Conservation (phyloP, 176 grass and related monocot genomes). For the Tuctoria greenei region DNA sequence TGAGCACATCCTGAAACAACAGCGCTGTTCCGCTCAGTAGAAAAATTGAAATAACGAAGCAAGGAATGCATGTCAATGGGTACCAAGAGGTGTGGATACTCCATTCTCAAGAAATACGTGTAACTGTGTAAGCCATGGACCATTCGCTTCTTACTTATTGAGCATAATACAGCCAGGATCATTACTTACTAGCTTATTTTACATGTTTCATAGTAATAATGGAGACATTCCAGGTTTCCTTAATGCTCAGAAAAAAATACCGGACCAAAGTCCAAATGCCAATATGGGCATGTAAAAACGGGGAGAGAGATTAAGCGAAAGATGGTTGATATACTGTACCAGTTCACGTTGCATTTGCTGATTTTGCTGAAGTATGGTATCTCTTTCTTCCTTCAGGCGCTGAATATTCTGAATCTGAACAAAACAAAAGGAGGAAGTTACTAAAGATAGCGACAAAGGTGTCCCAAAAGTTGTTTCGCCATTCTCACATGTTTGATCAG, state of each 20-base stretch:
- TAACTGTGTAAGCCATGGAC: not conserved
- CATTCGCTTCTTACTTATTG: not conserved
- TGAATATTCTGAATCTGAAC: constrained; percentile 70
- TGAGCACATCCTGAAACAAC: constrained; percentile 69
- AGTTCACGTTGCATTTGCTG: constrained; percentile 87
- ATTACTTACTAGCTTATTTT: not conserved
- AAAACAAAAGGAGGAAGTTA: constrained; percentile 18
- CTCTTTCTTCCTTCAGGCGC: constrained; percentile 79
- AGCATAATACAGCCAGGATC: not conserved
- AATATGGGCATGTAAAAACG: constrained; percentile 13
- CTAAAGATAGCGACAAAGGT: constrained; percentile 30
- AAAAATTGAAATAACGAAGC: constrained; percentile 10
- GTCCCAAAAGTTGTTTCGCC: constrained; percentile 9
- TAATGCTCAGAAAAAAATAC: not conserved
- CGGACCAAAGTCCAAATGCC: not conserved
- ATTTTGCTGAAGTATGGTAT: constrained; percentile 81
- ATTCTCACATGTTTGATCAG: constrained; percentile 14
- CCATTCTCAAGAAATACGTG: not conserved
- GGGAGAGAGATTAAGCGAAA: not conserved
- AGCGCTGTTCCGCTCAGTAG: constrained; percentile 4
- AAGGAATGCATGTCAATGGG: not conserved
- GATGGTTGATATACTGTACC: constrained; percentile 39
- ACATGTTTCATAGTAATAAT: constrained; percentile 10
- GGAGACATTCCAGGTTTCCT: not conserved
- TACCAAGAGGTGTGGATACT: too few relatives aligned